Evolutionary conservation across 2,329 filamentous ascomycete genomes (phyloP), one percentile per base, ranked within the genome.

Genomic region (Chaetomium olivaceum): DNA sequence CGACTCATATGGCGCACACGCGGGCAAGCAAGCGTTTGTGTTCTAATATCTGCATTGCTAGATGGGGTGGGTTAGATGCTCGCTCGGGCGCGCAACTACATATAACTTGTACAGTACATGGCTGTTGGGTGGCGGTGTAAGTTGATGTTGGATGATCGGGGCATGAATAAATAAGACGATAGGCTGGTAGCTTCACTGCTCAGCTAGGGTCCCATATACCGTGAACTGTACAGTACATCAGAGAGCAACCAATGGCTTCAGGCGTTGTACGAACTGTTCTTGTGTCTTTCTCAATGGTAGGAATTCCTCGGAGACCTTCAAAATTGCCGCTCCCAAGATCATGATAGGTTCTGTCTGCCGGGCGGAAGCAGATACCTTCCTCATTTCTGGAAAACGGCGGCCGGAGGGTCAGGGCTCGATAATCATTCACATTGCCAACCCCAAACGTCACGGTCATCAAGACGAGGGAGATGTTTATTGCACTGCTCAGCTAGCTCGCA

Each of bases 401-500:
- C 4, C 39, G 5, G 5, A 19, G 36, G 14, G 2, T 19, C 39
- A 43, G 7, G 16, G n/a, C 39, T 43, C 39, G 4, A n/a, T n/a
- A n/a, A n/a, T n/a, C 12, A 39, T n/a, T n/a, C 33, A 39, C 8
- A 58, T n/a, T n/a, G 21, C 6, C 12, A 27, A 12, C 33, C 21
- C 12, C n/a, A 23, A 48, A 19, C 43, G 6, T 16, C 46, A 21
- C 46, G n/a, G 6, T 48, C 46, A 50, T 29, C 16, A 46, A 43
- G 3, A 5, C 21, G 31, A 56, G 29, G 54, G 39, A 43, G 11
- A 33, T 58, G 56, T 16, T 16, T 56, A 62, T 67, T 67, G 59
- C 56, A 48, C 39, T 62, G 56, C 39, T 60, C 51, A 56, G 64
- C 67, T 68, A 64, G 61, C 59, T 62, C 62, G 69, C 67, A 70